A percentile compares a stretch with the other conserved stretches of the same genome.
phyloP scores from a whole-genome alignment of 2,329 filamentous ascomycete genomes.

The Xylariaceae sp. region DNA sequence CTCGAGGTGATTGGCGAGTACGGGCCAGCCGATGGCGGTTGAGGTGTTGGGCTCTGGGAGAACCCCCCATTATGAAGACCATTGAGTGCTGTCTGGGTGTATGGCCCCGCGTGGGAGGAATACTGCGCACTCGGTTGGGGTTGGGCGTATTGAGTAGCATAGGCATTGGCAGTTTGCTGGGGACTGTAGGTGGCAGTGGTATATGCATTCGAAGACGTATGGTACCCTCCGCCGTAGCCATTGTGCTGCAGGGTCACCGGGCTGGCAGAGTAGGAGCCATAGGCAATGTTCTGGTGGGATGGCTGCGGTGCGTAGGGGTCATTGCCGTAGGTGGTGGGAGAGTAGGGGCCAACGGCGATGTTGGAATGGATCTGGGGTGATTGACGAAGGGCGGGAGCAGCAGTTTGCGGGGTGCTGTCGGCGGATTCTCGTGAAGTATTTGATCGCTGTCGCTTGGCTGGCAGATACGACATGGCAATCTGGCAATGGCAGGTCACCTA shows the following conservation, averaged over 20 bases:
- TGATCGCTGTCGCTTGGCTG: slow-evolving; percentile 29
- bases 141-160: slow-evolving; percentile 22
- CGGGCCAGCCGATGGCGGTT: slow-evolving; percentile 15
- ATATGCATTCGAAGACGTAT: slow-evolving; percentile 16
- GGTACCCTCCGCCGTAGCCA: slow-evolving; percentile 24
- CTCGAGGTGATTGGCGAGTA: slow-evolving; percentile 22
- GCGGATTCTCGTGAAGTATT: slow-evolving; percentile 28
- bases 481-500: slow-evolving; percentile 2
- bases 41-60: slow-evolving; percentile 17
- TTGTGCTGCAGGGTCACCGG: slow-evolving; percentile 23
- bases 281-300: slow-evolving; percentile 19
- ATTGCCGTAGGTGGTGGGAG: slow-evolving; percentile 21
- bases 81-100: slow-evolving; percentile 15
- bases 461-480: slow-evolving; percentile 29
- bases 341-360: slow-evolving; percentile 13
- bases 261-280: slow-evolving; percentile 22
- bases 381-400: slow-evolving; percentile 28
- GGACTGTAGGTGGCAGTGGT: slow-evolving; percentile 21
- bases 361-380: slow-evolving; percentile 16
- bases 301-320: slow-evolving; percentile 19
- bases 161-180: slow-evolving; percentile 21
- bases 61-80: slow-evolving; percentile 19
- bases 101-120: slow-evolving; percentile 19
- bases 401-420: slow-evolving; percentile 28
- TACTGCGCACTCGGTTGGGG: slow-evolving; percentile 22